phyloP scores from a whole-genome alignment of 208 protist species.

The Crithidia fasciculata region DNA sequence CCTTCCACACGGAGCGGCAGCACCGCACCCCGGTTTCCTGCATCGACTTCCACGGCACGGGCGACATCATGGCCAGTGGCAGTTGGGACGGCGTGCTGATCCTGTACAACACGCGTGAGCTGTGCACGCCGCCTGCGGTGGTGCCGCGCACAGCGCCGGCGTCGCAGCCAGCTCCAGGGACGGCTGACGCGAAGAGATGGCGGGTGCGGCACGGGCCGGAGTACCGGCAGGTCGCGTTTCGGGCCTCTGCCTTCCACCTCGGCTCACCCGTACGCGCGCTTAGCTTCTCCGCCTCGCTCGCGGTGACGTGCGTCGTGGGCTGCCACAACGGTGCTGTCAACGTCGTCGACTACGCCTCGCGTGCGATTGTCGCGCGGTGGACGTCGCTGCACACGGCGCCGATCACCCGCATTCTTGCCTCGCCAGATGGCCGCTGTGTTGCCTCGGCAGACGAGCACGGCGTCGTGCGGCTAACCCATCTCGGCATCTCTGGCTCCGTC shows the following conservation, averaged over 20 bases:
- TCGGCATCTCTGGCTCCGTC: conserved; percentile 61
- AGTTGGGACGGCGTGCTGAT: conserved; percentile 72
- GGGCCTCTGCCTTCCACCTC: conserved; percentile 20
- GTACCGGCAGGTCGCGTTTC: conserved; percentile 22
- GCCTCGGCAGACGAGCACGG: conserved; percentile 77
- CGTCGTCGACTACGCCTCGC: conserved; percentile 70
- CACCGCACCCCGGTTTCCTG: conserved; percentile 62
- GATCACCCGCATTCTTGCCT: conserved; percentile 59
- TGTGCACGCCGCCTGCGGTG: conserved; percentile 20
- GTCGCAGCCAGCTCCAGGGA: not conserved
- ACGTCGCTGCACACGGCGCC: conserved; percentile 59
- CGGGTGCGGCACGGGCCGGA: conserved; percentile 16
- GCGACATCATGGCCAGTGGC: conserved; percentile 76
- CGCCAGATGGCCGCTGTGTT: conserved; percentile 72
- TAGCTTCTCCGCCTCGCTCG: conserved; percentile 63
- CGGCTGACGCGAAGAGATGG: conserved; percentile 2
- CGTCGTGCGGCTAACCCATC: conserved; percentile 62
- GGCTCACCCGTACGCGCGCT: conserved; percentile 58
- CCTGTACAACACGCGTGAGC: conserved; percentile 50
- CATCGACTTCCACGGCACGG: conserved; percentile 66
- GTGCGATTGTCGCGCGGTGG: conserved; percentile 43
- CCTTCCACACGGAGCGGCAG: conserved; percentile 65
- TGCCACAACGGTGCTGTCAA: conserved; percentile 60
- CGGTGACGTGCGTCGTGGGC: conserved; percentile 79
- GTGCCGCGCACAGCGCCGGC: not conserved